Conservation (phyloP, 768 basidiomycete genomes). For the Chlorophyllum brunneum region DNA sequence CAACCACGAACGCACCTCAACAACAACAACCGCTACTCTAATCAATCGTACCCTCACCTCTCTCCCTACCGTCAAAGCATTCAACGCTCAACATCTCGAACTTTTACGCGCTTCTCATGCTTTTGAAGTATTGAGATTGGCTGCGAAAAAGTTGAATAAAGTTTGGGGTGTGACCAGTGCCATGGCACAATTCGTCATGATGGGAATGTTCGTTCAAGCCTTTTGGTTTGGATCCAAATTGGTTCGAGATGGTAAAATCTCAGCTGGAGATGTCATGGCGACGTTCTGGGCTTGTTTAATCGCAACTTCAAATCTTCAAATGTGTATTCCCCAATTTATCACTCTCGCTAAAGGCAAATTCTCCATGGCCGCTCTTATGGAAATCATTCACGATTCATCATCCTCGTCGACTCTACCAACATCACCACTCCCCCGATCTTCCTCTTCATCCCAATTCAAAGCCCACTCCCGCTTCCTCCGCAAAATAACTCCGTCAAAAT, state of each 20-base stretch:
- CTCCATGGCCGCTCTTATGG: slow-evolving; percentile 66
- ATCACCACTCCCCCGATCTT: slow-evolving; percentile 31
- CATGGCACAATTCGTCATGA: slow-evolving; percentile 74
- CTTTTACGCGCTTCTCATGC: slow-evolving; percentile 42
- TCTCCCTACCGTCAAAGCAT: slow-evolving; percentile 90
- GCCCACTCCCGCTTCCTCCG: slow-evolving; percentile 30
- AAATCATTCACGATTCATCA: slow-evolving; percentile 46
- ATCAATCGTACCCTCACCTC: slow-evolving; percentile 73
- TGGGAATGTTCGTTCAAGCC: slow-evolving; percentile 93
- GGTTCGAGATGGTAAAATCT: slow-evolving; percentile 70
- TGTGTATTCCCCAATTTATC: slow-evolving; percentile 81
- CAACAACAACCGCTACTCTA: slow-evolving; percentile 70
- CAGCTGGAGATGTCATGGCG: slow-evolving; percentile 83
- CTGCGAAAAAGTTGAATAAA: slow-evolving; percentile 50
- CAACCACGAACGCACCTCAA: slow-evolving; percentile 57
- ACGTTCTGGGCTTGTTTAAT: slow-evolving; percentile 98
- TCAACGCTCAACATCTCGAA: slow-evolving; percentile 65
- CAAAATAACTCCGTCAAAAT: slow-evolving; percentile 61
- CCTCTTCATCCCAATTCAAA: slow-evolving; percentile 46
- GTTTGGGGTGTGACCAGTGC: slow-evolving; percentile 77
- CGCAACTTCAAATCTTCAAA: slow-evolving; percentile 82
- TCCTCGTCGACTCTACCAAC: slow-evolving; percentile 10
- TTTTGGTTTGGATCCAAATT: slow-evolving; percentile 95
- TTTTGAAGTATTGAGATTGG: slow-evolving; percentile 38
- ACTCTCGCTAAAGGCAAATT: slow-evolving; percentile 78